Conservation (phyloP, 257 asterid species). For the Nicotiana tabacum region DNA sequence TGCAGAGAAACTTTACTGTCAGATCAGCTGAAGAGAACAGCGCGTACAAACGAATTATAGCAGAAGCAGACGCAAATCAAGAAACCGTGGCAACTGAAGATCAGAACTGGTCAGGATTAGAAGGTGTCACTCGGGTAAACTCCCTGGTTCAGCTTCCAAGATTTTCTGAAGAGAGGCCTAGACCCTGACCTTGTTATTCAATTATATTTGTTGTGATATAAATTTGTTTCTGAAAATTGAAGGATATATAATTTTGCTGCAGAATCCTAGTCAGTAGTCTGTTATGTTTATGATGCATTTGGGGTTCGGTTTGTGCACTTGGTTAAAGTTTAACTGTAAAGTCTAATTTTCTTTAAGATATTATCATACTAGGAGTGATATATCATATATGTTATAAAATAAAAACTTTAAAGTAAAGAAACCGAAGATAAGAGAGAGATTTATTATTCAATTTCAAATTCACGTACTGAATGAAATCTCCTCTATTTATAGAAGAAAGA, state of each 20-base stretch:
- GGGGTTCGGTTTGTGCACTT: not conserved
- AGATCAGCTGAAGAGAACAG: constrained; percentile 63
- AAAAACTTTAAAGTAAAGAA: too few species aligned
- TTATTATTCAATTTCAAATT: too few species aligned
- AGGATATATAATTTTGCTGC: not conserved
- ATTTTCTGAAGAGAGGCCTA: constrained; percentile 71
- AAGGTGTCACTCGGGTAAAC: constrained; percentile 95
- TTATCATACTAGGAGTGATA: too few species aligned
- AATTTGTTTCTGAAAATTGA: not conserved
- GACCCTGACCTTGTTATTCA: constrained; percentile 34
- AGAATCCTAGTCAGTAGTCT: not conserved
- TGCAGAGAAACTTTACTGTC: constrained; percentile 75
- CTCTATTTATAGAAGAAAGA: too few species aligned
- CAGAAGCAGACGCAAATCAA: constrained; percentile 28
- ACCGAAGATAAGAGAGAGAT: too few species aligned
- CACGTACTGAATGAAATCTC: too few species aligned
- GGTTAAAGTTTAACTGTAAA: not conserved
- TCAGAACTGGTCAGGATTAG: constrained; percentile 88
- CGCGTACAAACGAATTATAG: constrained; percentile 29
- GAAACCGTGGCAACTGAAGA: constrained; percentile 40
- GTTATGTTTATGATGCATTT: not conserved
- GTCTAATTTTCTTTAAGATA: constrained; percentile 3
- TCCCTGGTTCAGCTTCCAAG: constrained; percentile 94
- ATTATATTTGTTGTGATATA: constrained; percentile 8
- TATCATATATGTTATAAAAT: too few species aligned